phyloP scores from a whole-genome alignment of 1,284 basidiomycete genomes.

The Apiotrichum sp. region DNA sequence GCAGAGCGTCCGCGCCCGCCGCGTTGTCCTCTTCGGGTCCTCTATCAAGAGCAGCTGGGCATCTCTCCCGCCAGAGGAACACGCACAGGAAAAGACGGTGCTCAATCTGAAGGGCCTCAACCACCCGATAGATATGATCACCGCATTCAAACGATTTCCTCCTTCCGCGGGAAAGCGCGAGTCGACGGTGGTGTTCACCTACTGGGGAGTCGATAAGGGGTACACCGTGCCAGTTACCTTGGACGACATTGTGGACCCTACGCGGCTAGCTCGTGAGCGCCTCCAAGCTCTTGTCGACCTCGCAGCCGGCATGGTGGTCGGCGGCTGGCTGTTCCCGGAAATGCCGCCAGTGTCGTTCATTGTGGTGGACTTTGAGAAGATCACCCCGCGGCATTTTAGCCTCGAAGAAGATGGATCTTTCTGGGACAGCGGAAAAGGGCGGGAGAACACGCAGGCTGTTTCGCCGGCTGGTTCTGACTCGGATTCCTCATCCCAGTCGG shows the following conservation, averaged over 20 bases:
- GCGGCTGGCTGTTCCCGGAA: conserved; percentile 2
- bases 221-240: not conserved
- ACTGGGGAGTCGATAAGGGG: not conserved
- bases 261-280: not conserved
- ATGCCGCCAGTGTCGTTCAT: not conserved
- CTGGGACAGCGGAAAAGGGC: no score
- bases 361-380: not conserved
- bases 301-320: not conserved
- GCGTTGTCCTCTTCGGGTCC: not conserved
- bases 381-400: not conserved
- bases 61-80: not conserved
- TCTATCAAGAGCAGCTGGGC: not conserved
- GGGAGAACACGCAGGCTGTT: no score
- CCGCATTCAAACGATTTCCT: not conserved
- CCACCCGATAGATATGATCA: not conserved
- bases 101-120: not conserved
- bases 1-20: not conserved
- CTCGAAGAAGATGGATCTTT: not conserved
- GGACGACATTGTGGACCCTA: not conserved
- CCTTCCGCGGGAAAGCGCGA: not conserved
- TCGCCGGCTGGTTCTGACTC: no score
- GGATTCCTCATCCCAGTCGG: no score
- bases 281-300: not conserved
- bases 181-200: not conserved
- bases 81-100: not conserved